Evolutionary conservation across 192 early-diverging fungal genomes (phyloP).

Genomic region (Funneliformis mosseae): DNA sequence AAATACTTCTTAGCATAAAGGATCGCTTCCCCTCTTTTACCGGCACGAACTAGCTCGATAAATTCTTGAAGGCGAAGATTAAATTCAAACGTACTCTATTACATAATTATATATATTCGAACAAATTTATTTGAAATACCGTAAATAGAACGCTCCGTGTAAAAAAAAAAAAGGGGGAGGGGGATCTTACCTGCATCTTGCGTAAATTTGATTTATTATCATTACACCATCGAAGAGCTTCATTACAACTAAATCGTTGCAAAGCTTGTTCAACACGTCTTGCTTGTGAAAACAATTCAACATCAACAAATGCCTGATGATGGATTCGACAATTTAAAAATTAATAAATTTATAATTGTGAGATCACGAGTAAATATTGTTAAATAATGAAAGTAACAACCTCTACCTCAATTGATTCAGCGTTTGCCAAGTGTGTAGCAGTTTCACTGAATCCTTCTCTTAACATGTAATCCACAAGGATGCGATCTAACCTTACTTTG

Average conservation of each 20-base stretch:
- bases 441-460: slow-evolving; percentile 81
- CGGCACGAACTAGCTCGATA: slow-evolving; percentile 79
- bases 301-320: slow-evolving; percentile 79
- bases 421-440: slow-evolving; percentile 67
- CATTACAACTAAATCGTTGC: slow-evolving; percentile 74
- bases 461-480: slow-evolving; percentile 96
- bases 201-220: slow-evolving; percentile 88
- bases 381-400: background rate
- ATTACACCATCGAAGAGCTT: slow-evolving; percentile 91
- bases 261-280: slow-evolving; percentile 82
- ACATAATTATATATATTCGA: background rate
- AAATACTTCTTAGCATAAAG: slow-evolving; percentile 86
- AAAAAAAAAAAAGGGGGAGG: background rate
- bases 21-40: slow-evolving; percentile 73
- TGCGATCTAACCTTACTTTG: slow-evolving; percentile 79
- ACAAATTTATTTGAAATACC: background rate
- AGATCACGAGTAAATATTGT: background rate
- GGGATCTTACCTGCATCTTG: slow-evolving; percentile 77
- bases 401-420: slow-evolving; percentile 65
- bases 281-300: slow-evolving; percentile 86
- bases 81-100: slow-evolving; percentile 94
- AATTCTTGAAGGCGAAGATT: slow-evolving; percentile 94
- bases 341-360: background rate
- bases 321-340: slow-evolving; percentile 12
- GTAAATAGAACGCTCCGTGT: background rate